Evolutionary conservation across 768 basidiomycete genomes (phyloP), one percentile per base, ranked within the genome.

Genomic region (Hebeloma cylindrosporum): DNA sequence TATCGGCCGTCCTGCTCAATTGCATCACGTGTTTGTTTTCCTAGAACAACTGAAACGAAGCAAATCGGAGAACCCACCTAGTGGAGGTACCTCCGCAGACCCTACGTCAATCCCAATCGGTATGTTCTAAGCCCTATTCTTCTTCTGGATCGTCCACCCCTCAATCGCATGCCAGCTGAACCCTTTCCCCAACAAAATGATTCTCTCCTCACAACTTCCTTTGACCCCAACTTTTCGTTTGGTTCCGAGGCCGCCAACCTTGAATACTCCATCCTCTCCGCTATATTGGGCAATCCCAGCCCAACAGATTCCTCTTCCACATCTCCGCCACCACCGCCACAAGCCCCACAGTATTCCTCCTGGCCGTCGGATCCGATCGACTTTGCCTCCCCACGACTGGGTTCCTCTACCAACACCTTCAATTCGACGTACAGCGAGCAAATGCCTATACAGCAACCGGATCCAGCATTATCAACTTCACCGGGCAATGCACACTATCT

Each of bases 181-280:
- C 62, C 77, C 0, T 79, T 78, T 59, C 56, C 75, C 26, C 71
- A n/a, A n/a, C n/a, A 77, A 42, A 65, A 66, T 43, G 84, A 89
- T 48, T 70, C 80, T 6, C 69, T 90, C 50, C 80, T 84, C 60
- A 72, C 77, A 49, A 63, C 76, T 11, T 53, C 79, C 10, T 84
- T 85, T 59, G 79, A 85, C 60, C 71, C 84, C 38, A 71, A 71
- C 56, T 77, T 75, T 63, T 57, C 80, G 9, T 93, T 93, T 64
- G 88, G 85, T 39, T 92, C 90, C 33, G 89, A 93, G 62, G 91
- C 89, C 7, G 93, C 92, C 17, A 93, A 93, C 61, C 73, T 92
- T 50, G 95, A 98, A 61, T 98, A 96, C 66, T 91, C 91, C 36
- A 95, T 96, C 54, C 80, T 98, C 5, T 91, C 89, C 35, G 82